Base-by-base conservation (phyloP, 495 filamentous ascomycete genomes). In the Glonium stellatum region DNA sequence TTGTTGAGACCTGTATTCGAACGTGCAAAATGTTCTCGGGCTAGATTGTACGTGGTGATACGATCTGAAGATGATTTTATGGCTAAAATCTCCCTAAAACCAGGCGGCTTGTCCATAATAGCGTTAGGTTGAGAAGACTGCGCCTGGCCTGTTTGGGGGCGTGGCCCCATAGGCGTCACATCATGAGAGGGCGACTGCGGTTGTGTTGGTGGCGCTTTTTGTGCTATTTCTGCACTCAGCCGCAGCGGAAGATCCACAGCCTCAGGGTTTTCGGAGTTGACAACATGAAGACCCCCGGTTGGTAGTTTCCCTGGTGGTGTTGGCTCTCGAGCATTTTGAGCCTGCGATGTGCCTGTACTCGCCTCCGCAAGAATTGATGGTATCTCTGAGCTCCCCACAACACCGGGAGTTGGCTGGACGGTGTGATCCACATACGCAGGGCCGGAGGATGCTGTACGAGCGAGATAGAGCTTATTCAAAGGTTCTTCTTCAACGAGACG, bases 61-160 rank as follows among this genome's bases (percentile, higher is more conserved):
- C 89, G 83, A 41, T 91, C 86, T 23, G 77, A 66, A 0, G 80
- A 65, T 5, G 79, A 76, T 19, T 79, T 77, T 36, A 89, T 75
- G 4, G 80, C 80, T 51, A 89, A 74, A 50, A 93, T 92, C 39
- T 91, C 84, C 22, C 86, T 80, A 72, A 91, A 91, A 15, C 55
- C 57, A 12, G 63, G 27, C 0, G 60, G 59, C 31, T 64, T 67
- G 22, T 59, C 65, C 8, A 19, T 25, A 19, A 53, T 36, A 11
- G 50, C 54, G 48, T 48, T 54, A 23, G 65, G 57, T 21, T 50
- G 58, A 5, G 48, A 13, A 12, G 8, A 41, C 11, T 35, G 25
- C 9, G 53, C 62, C 49, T 50, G 25, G 0, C 58, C 36, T 53
- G 62, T 6, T 31, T 31, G 27, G 6, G 27, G 21, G 10, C 53